Evolutionary conservation across 495 filamentous ascomycete species (phyloP).

Genomic region (Cudoniella acicularis): DNA sequence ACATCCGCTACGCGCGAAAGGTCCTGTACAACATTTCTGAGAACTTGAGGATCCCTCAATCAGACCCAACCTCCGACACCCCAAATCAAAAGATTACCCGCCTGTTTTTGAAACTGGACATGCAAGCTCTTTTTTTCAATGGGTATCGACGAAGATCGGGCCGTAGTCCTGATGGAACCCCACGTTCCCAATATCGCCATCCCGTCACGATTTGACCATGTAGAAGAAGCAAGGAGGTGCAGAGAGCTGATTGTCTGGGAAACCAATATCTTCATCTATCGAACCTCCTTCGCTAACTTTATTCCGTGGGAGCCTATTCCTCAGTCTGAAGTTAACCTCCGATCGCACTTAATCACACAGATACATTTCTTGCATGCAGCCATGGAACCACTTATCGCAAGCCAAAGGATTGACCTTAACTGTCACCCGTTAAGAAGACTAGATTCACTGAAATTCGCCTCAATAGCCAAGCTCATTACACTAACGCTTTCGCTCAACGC

Average conservation of each 20-base stretch:
- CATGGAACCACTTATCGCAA: background rate
- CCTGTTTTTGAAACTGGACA: constrained; percentile 11
- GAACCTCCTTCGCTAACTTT: background rate
- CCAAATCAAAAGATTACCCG: background rate
- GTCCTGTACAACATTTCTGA: background rate
- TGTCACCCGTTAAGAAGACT: constrained; percentile 7
- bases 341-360: background rate
- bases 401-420: background rate
- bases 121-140: constrained; percentile 10
- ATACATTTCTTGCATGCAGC: background rate
- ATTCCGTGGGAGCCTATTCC: background rate
- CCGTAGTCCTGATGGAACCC: constrained; percentile 1
- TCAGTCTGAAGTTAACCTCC: background rate
- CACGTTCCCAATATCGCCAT: background rate
- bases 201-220: background rate
- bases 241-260: background rate
- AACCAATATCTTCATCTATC: background rate
- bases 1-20: constrained; percentile 12
- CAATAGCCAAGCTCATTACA: constrained; percentile 1
- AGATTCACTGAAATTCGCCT: constrained; percentile 4
- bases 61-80: background rate
- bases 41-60: background rate
- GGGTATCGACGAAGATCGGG: constrained; percentile 11
- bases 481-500: constrained; percentile 7
- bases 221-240: constrained; percentile 7